Base-by-base conservation (phyloP, 1,139 yeast genomes). In the Hemisphaericaspora xylofermentans region DNA sequence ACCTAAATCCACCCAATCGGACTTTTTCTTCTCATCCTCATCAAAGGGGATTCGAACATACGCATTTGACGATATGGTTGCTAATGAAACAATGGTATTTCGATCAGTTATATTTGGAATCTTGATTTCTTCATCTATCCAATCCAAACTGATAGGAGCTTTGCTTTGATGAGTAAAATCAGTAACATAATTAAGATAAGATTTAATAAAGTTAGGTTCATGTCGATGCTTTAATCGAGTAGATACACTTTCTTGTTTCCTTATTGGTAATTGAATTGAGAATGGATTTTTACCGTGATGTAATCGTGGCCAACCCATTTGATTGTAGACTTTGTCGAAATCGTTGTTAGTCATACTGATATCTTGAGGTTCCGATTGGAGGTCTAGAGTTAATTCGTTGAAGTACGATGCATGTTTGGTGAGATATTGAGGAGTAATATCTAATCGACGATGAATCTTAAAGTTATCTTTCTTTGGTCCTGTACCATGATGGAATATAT, bases 11-110 rank as follows among this genome's bases (percentile, higher is more conserved):
- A 84, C 68, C 98, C 98, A 93, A 58, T 88, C 95, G 42, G 66
- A 67, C 33, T 69, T 66, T 38, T 62, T 58, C 58, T 70, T 70
- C 38, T 70, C 74, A 32, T 71, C 63, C 19, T 91, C 95, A 29
- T 81, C 77, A 30, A 69, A 63, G 2, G 98, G 97, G 29, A 79
- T 66, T 38, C 77, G 75, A 2, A 88, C 96, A 56, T 93, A 93
- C 2, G 98, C 98, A 61, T 93, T 87, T 2, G 96, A 86, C 0
- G 97, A 81, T 78, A 93, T 85, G 42, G 84, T 66, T 0, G 98
- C 98, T 35, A 93, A 65, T 1, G 86, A 68, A 4, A 91, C 69
- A 5, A 93, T 60, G 0, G 97, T 86, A 31, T 79, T 80, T 41
- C 76, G 76, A 61, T 91, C 96, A 3, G 78, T 64, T 7, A 93